Conservation (phyloP, 2,329 filamentous ascomycete genomes). For the Colletotrichum cereale region DNA sequence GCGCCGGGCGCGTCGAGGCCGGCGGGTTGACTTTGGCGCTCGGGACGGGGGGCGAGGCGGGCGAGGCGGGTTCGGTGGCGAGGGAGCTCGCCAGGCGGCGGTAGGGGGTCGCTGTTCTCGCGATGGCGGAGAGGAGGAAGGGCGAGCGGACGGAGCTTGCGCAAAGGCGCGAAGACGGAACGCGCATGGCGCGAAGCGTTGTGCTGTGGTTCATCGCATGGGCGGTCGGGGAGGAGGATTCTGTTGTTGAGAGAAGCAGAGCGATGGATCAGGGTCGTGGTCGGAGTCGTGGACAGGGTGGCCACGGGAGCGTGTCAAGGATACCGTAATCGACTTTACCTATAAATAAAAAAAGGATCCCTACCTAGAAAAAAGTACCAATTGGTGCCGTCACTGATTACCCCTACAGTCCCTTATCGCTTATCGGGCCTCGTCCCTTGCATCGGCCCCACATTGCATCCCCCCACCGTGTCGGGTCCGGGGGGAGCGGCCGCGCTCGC, state of each 20-base stretch:
- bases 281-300: background rate
- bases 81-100: constrained; percentile 31
- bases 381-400: constrained; percentile 39
- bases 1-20: constrained; percentile 77
- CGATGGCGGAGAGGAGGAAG: constrained; percentile 12
- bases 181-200: constrained; percentile 41
- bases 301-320: constrained; percentile 9
- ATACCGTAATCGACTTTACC: constrained; percentile 30
- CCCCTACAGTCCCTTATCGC: constrained; percentile 26
- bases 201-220: constrained; percentile 41
- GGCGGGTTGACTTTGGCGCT: constrained; percentile 74
- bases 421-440: background rate
- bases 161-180: constrained; percentile 25
- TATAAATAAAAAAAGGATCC: background rate
- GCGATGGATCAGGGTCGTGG: background rate
- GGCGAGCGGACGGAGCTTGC: background rate
- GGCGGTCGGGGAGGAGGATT: background rate
- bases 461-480: constrained; percentile 23
- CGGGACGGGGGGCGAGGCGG: constrained; percentile 18
- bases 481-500: constrained; percentile 21
- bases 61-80: constrained; percentile 13
- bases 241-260: background rate
- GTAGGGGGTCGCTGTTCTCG: constrained; percentile 12
- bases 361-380: constrained; percentile 3
- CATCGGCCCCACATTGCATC: constrained; percentile 19